A percentile compares a stretch with the other conserved stretches of the same genome.
These are phyloP conservation scores for Coemansia reversa DNA, from an alignment of 192 early-diverging fungal species.

Conservation along the genomic window DNA sequence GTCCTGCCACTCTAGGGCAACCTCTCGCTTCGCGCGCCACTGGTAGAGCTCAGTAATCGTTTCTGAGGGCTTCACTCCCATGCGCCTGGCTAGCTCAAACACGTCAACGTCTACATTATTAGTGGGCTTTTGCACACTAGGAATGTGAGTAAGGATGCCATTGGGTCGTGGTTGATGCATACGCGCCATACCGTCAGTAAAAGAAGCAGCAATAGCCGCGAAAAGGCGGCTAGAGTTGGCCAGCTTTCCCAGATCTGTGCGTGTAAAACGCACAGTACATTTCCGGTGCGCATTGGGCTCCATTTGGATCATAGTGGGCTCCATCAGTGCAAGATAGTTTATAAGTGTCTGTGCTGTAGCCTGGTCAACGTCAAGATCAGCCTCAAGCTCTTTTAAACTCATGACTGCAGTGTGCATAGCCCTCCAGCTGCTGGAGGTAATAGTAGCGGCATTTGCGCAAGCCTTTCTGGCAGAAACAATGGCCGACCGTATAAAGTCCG, in stretches of 20 bases:
- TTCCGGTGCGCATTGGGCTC: constrained; percentile 42
- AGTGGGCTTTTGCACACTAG: constrained; percentile 7
- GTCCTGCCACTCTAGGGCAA: constrained; percentile 42
- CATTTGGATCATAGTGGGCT: constrained; percentile 20
- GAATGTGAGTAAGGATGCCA: constrained; percentile 5
- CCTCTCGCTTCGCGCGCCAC: constrained; percentile 46
- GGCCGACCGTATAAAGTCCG: constrained; percentile 23
- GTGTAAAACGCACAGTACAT: constrained; percentile 31
- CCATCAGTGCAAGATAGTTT: constrained; percentile 36
- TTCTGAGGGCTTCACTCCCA: constrained; percentile 16
- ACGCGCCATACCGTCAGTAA: neutral
- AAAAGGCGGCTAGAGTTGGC: constrained; percentile 31
- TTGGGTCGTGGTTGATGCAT: neutral
- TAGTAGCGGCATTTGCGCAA: neutral
- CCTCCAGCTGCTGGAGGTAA: neutral
- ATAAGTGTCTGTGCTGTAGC: constrained; percentile 39
- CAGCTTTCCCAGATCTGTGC: constrained; percentile 32
- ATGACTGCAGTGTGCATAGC: constrained; percentile 25
- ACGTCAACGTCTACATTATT: constrained; percentile 20
- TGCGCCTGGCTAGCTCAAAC: constrained; percentile 24
- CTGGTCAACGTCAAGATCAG: constrained; percentile 31
- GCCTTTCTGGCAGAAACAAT: constrained; percentile 10
- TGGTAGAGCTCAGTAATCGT: constrained; percentile 35
- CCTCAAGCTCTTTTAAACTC: constrained; percentile 18
- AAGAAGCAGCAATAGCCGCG: constrained; percentile 18